A percentile compares a stretch with the other conserved stretches of the same genome.
These are phyloP conservation scores for Parietichytrium sp. DNA, from an alignment of 108 stramenopile species.

Conservation along the genomic window DNA sequence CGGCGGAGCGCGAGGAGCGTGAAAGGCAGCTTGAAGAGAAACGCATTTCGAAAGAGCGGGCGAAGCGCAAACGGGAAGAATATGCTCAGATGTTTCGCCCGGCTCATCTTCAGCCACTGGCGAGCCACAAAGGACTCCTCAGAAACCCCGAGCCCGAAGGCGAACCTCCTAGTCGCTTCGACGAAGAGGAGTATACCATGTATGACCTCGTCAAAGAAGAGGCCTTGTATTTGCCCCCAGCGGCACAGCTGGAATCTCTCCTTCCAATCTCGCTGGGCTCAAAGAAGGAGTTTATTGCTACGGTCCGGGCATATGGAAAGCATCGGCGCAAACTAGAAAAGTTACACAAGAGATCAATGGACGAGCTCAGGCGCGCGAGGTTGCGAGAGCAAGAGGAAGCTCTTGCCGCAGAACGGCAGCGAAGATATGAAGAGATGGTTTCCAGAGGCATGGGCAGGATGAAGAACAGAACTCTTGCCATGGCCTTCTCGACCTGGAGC, in stretches of 20 bases:
- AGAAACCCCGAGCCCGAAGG: no score
- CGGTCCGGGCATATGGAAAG: neutral
- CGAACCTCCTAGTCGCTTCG: neutral
- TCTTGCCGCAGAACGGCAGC: neutral
- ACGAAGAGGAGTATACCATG: neutral
- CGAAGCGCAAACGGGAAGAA: slow-evolving; percentile 31
- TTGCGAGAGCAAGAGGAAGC: neutral
- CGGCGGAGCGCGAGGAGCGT: no score
- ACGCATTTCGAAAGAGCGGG: slow-evolving; percentile 6
- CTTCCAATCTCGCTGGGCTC: slow-evolving; percentile 23
- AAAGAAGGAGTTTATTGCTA: neutral
- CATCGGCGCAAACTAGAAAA: neutral
- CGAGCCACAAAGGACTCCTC: neutral
- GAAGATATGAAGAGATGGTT: neutral
- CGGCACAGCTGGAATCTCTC: slow-evolving; percentile 17
- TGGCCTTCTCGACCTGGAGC: neutral
- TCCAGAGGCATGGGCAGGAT: neutral
- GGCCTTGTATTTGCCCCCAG: neutral
- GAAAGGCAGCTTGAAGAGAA: no score
- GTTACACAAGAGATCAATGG: neutral
- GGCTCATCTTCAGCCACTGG: no score
- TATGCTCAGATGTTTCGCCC: slow-evolving; percentile 30
- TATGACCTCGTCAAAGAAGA: slow-evolving; percentile 11
- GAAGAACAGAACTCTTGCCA: neutral
- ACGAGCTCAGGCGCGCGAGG: neutral